These are phyloP conservation scores for Rhododendron simsii DNA, from an alignment of 148 eudicot genomes.

Conservation along the genomic window DNA sequence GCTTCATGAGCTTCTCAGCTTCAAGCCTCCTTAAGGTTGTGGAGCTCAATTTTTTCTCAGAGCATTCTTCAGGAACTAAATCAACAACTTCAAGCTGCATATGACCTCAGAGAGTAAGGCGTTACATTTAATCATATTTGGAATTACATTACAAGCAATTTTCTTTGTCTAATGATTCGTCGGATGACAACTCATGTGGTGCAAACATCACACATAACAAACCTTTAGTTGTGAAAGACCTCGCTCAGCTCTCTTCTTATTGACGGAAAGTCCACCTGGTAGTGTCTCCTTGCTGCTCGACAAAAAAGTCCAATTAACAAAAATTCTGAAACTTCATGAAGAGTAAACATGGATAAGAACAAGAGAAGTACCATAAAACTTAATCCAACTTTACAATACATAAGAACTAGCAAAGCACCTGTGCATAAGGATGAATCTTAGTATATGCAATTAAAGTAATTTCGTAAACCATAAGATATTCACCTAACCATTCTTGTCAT, in stretches of 20 bases:
- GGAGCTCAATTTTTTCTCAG: constrained; percentile 81
- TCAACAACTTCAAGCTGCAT: constrained; percentile 93
- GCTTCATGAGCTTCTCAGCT: constrained; percentile 55
- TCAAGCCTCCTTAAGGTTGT: constrained; percentile 76
- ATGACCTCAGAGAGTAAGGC: not conserved
- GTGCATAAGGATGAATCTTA: not conserved
- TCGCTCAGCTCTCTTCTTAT: constrained; percentile 76
- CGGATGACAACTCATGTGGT: not conserved
- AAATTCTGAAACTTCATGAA: not conserved
- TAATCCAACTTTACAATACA: not conserved
- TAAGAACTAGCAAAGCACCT: not conserved
- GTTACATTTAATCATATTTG: not conserved
- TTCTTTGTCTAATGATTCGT: not conserved
- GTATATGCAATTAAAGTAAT: not conserved
- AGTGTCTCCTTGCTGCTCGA: constrained; percentile 82
- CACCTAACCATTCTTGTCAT: not conserved
- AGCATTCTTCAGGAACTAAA: constrained; percentile 59
- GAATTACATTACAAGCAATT: not conserved
- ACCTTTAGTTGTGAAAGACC: constrained; percentile 84
- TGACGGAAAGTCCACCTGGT: constrained; percentile 83
- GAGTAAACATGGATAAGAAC: not conserved
- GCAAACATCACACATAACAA: not conserved
- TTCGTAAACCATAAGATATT: not conserved
- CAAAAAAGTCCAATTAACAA: constrained; percentile 13
- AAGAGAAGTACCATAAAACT: not conserved